phyloP scores from a whole-genome alignment of 441 rosid species.

The Euphorbia schlechtendalii region DNA sequence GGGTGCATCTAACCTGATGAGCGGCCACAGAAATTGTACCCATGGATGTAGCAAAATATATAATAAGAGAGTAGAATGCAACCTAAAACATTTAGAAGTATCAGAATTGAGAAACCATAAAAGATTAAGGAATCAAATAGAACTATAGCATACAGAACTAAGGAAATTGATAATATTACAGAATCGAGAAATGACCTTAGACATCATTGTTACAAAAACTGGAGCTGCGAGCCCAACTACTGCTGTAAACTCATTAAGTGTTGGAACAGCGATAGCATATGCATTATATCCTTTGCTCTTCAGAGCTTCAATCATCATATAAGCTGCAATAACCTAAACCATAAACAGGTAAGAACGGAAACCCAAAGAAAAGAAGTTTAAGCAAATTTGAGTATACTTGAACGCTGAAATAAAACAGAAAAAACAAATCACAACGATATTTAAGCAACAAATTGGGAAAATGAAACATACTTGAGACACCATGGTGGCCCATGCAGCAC shows the following conservation, averaged over 20 bases:
- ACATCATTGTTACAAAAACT: slow-evolving; percentile 58
- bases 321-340: slow-evolving; percentile 75
- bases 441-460: neutral
- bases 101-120: slow-evolving; percentile 1
- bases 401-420: neutral
- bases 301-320: slow-evolving; percentile 78
- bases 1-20: slow-evolving; percentile 62
- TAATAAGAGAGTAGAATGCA: slow-evolving; percentile 69
- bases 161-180: neutral
- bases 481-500: slow-evolving; percentile 98
- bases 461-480: slow-evolving; percentile 63
- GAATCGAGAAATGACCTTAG: slow-evolving; percentile 41
- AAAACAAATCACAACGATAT: slow-evolving; percentile 3
- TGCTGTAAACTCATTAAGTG: slow-evolving; percentile 44
- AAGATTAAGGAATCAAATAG: slow-evolving; percentile 5
- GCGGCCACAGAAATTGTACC: slow-evolving; percentile 75
- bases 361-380: slow-evolving; percentile 2
- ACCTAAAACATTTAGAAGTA: slow-evolving; percentile 40
- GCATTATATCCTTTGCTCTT: slow-evolving; percentile 72
- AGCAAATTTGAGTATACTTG: neutral
- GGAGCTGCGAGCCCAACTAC: slow-evolving; percentile 77
- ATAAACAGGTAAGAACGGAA: slow-evolving; percentile 20
- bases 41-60: slow-evolving; percentile 86
- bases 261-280: slow-evolving; percentile 53
- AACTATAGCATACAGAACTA: slow-evolving; percentile 2